Conservation (phyloP, 495 filamentous ascomycete species). For the Entonaema liquescens region DNA sequence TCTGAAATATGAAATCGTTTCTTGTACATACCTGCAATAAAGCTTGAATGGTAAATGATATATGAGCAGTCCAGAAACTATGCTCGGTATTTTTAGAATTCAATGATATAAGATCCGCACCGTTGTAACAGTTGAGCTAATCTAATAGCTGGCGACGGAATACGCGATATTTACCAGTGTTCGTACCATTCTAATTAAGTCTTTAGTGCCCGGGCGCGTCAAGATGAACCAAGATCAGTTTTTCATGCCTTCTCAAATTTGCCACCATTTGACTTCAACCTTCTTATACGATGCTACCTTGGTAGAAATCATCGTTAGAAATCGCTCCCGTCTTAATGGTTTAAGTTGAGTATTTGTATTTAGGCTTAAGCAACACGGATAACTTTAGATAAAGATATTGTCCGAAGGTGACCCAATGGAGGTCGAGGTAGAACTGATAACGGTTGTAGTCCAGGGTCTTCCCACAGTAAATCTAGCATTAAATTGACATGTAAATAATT, state of each 20-base stretch:
- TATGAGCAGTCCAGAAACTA: no score
- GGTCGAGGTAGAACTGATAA: background rate
- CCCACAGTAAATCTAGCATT: background rate
- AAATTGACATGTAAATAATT: background rate
- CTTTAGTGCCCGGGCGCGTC: slow-evolving; percentile 10
- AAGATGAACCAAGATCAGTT: slow-evolving; percentile 34
- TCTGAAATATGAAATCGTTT: no score
- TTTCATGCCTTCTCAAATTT: slow-evolving; percentile 17
- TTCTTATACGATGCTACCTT: background rate
- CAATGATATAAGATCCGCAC: background rate
- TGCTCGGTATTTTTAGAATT: background rate
- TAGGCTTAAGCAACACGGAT: background rate
- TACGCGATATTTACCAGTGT: background rate
- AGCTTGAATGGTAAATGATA: no score
- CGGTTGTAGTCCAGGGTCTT: background rate
- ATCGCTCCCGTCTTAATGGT: slow-evolving; percentile 3
- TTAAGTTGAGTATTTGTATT: background rate
- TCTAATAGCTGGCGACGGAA: background rate
- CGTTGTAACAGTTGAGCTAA: background rate
- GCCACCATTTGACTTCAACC: background rate
- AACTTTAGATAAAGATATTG: background rate
- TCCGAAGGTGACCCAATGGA: background rate
- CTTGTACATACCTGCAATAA: no score
- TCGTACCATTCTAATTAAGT: background rate
- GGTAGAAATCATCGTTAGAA: background rate